Base-by-base conservation (phyloP, 2,329 filamentous ascomycete genomes). In the Pseudogymnoascus sp. region DNA sequence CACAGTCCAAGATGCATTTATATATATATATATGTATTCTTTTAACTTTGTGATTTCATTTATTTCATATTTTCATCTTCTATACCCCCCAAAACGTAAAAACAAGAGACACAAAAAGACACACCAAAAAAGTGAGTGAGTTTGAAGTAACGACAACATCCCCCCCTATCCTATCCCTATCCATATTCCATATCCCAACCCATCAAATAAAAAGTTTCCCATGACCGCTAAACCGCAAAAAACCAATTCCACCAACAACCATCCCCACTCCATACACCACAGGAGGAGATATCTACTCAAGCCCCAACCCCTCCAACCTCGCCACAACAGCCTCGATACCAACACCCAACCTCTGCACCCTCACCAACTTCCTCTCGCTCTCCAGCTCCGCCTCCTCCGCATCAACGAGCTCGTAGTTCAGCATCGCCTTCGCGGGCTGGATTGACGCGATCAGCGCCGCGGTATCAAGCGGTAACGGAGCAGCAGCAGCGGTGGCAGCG, bases 371-470 rank as follows among this genome's bases (percentile, higher is more conserved):
- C 19, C 66, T 64, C 29, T 68, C 62, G 15, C 64, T 26, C 21
- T 62, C 71, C 61, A 3, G 4, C 29, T 33, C 31, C 31, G 9
- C 31, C 31, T 33, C 31, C 31, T 82, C 72, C 60, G 81, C 80
- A 63, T 89, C 82, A 31, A 89, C 77, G n/a, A 92, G 80, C 67
- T 89, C 83, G 69, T 83, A 85, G 59, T 83, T 80, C 13, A 83
- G 77, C 59, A 85, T 77, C 2, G 81, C 76, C 79, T 93, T 93
- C 69, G 89, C 86, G 1, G 82, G 72, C 65, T 82, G 78, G 64
- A 89, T 77, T 38, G 82, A 82, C 56, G 81, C 81, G 53, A 83
- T 81, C 61, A 80, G 72, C 37, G 70, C 73, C 11, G 80, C 79
- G 17, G 77, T 75, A 63, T 82, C 76, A 26, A 81, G 64, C 64